Base-by-base conservation (phyloP, 2,329 filamentous ascomycete genomes). In the Colletotrichum eremochloae region DNA sequence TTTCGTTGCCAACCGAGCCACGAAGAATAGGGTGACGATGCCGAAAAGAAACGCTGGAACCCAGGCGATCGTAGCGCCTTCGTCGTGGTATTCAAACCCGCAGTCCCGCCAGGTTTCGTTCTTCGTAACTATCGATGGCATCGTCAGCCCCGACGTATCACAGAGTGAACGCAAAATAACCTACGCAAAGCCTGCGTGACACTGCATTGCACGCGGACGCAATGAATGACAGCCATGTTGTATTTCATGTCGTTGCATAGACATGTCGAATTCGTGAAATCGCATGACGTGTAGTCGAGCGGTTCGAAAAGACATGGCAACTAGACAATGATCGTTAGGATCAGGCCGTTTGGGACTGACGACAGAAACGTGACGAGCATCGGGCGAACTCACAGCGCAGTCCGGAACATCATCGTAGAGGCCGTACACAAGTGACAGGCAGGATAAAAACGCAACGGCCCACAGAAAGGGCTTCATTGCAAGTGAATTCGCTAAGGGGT, bases 201-300 rank as follows among this genome's bases (percentile, higher is more conserved):
- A 2, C 70, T 72, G 1, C 70, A 72, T 29, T 72, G 70, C 1
- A 72, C 18, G 2, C 70, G 46, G n/a, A 72, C 70, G 7, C 70
- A 72, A 46, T 72, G 70, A 0, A 72, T 65, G 11, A 70, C 66
- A 1, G 70, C 70, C 70, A 72, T 72, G 1, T 72, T 72, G 7
- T 72, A 72, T 0, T 57, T 70, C 66, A 72, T 72, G 40, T 72
- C 70, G 7, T 7, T 38, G 48, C 70, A 72, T 5, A 72, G 61
- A 46, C 70, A 72, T 2, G 70, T 72, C 15, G 60, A 60, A 1
- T 72, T 72, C 1, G 60, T 38, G 20, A 61, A 60, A 1, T 40
- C 38, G 60, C 70, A 72, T 56, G 66, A 8, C 24, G 70, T 72
- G 29, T 64, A 69, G 14, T 72, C 70, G 40, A 72, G 66, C 0